These are phyloP conservation scores for Trichoderma parareesei DNA, from an alignment of 495 filamentous ascomycete genomes.

Conservation along the genomic window DNA sequence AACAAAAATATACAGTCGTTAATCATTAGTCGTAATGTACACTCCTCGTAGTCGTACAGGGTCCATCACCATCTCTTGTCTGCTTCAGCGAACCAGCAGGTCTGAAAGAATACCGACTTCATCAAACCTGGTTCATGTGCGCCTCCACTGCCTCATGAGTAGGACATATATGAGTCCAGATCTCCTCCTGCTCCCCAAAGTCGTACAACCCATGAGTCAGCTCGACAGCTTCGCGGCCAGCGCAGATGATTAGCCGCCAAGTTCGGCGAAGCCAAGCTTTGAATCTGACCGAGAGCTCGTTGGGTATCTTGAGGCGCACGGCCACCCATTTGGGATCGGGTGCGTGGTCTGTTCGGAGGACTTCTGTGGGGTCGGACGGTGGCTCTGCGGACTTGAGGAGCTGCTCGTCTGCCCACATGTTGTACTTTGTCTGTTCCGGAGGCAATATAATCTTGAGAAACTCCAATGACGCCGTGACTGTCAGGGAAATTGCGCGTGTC, in stretches of 20 bases:
- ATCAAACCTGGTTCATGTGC: constrained; percentile 13
- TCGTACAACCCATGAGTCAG: constrained; percentile 25
- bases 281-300: constrained; percentile 36
- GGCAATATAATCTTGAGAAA: constrained; percentile 40
- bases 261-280: constrained; percentile 24
- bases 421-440: constrained; percentile 24
- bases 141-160: constrained; percentile 23
- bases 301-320: constrained; percentile 36
- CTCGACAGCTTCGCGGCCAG: constrained; percentile 18
- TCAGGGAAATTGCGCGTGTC: constrained; percentile 47
- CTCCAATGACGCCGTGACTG: constrained; percentile 45
- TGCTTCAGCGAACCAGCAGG: background rate
- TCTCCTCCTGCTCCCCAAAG: constrained; percentile 33
- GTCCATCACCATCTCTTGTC: no score
- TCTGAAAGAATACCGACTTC: background rate
- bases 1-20: no score
- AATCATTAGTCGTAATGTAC: no score
- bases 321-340: constrained; percentile 41
- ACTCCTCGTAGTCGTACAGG: no score
- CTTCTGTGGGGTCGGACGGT: constrained; percentile 18
- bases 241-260: constrained; percentile 13
- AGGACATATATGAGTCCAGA: constrained; percentile 43
- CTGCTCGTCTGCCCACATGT: constrained; percentile 33
- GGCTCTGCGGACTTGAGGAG: constrained; percentile 27
- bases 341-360: constrained; percentile 33